These are phyloP conservation scores for Backusella westeae DNA, from an alignment of 192 early-diverging fungal species.

Conservation along the genomic window DNA sequence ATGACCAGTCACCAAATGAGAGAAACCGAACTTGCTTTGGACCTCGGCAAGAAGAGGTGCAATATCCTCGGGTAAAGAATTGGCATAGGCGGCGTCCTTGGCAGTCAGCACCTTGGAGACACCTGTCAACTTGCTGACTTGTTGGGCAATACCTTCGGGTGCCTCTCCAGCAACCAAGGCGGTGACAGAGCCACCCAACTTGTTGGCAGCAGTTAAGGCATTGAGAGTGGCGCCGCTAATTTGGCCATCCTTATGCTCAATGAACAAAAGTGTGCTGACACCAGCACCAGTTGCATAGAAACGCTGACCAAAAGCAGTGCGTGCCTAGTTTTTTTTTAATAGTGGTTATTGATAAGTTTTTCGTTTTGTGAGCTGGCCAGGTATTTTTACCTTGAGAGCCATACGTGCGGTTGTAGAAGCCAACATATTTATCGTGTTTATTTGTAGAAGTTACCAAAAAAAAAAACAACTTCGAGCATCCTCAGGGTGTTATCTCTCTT, in stretches of 20 bases:
- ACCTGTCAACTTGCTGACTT: constrained; percentile 61
- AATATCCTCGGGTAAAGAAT: constrained; percentile 77
- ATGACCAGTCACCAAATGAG: constrained; percentile 88
- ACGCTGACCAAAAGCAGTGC: constrained; percentile 11
- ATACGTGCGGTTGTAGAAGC: constrained; percentile 13
- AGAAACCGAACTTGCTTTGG: constrained; percentile 67
- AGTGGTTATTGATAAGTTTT: neutral
- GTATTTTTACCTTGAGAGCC: constrained; percentile 7
- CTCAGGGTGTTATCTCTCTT: neutral
- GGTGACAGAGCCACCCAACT: constrained; percentile 78
- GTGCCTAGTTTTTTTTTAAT: constrained; percentile 14
- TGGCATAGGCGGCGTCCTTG: constrained; percentile 74
- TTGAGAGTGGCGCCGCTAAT: constrained; percentile 75
- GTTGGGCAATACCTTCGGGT: constrained; percentile 61
- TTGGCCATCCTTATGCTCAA: constrained; percentile 83
- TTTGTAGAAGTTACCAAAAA: neutral
- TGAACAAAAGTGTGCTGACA: constrained; percentile 77
- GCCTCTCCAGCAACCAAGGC: constrained; percentile 83
- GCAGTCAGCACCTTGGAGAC: constrained; percentile 83
- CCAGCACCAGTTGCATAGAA: constrained; percentile 50
- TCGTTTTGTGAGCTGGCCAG: neutral
- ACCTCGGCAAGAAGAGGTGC: constrained; percentile 73
- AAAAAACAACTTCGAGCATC: neutral
- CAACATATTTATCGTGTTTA: constrained; percentile 6
- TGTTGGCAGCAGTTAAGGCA: constrained; percentile 83